Conservation (phyloP, 2,329 filamentous ascomycete species). For the Magnaporthiopsis poae region DNA sequence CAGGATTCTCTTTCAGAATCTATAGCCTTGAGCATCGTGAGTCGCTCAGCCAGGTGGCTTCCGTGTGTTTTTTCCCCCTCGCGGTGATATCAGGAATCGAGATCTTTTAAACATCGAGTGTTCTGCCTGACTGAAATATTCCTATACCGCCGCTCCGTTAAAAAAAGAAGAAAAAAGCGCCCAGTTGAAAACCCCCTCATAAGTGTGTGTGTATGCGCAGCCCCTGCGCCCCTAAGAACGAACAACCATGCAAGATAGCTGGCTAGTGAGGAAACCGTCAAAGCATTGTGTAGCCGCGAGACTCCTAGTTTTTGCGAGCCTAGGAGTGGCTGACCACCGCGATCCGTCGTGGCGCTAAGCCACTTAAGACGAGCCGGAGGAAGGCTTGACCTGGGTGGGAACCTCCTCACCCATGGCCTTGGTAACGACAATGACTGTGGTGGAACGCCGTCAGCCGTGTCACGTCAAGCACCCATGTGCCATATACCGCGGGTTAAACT, state of each 20-base stretch:
- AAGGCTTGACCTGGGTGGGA: conserved; percentile 28
- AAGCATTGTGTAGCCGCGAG: neutral
- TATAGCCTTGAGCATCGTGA: conserved; percentile 3
- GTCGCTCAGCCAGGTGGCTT: neutral
- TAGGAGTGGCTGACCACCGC: neutral
- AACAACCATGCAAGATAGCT: neutral
- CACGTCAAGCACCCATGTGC: neutral
- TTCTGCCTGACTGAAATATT: conserved; percentile 2
- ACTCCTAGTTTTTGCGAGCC: neutral
- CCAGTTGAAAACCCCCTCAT: neutral
- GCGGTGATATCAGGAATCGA: neutral
- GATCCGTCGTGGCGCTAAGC: neutral
- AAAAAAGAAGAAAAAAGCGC: neutral
- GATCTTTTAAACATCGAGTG: conserved; percentile 4
- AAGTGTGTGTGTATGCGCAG: neutral
- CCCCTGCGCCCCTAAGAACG: neutral
- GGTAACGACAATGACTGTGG: conserved; percentile 75
- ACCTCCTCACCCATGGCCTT: conserved; percentile 93
- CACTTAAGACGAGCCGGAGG: conserved; percentile 2
- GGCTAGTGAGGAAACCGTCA: neutral
- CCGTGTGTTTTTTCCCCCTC: neutral
- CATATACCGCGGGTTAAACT: conserved; percentile 32
- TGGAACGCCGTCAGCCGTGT: conserved; percentile 15
- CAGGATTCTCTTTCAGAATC: neutral
- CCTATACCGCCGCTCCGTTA: conserved; percentile 1